Evolutionary conservation across 2,329 filamentous ascomycete species (phyloP).

Genomic region (Neofusicoccum umdonicola): DNA sequence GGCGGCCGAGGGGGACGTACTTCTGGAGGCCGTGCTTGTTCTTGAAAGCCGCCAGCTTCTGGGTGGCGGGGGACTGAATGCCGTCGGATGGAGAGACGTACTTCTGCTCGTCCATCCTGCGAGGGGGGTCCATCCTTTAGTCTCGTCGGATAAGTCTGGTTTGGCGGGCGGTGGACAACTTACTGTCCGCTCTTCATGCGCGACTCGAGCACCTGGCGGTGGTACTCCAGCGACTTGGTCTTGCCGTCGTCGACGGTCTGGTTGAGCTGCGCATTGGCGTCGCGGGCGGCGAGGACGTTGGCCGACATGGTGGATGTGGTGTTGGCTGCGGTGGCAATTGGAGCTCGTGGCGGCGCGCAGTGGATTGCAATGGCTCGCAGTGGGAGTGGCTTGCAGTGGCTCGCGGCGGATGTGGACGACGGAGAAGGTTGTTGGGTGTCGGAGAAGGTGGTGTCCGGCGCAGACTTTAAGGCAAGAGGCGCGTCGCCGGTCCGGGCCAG

Average conservation of each 20-base stretch:
- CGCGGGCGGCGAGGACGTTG: slow-evolving; percentile 63
- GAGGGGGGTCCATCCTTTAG: slow-evolving; percentile 10
- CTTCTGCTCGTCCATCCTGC: slow-evolving; percentile 28
- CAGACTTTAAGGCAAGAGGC: not conserved
- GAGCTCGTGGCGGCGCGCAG: not conserved
- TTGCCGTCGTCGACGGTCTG: slow-evolving; percentile 37
- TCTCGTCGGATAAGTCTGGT: slow-evolving; percentile 8
- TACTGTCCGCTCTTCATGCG: slow-evolving; percentile 69
- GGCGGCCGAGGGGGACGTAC: slow-evolving; percentile 23
- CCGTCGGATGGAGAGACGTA: slow-evolving; percentile 84
- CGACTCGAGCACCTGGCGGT: slow-evolving; percentile 70
- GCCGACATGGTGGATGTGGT: slow-evolving; percentile 48
- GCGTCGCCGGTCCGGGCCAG: not conserved
- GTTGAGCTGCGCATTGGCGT: slow-evolving; percentile 56
- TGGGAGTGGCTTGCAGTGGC: not conserved
- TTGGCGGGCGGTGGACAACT: slow-evolving; percentile 29
- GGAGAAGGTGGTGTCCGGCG: not conserved
- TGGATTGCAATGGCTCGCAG: not conserved
- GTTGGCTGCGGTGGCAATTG: not conserved
- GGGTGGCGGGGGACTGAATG: slow-evolving; percentile 83
- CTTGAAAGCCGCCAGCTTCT: slow-evolving; percentile 77
- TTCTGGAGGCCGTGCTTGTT: slow-evolving; percentile 79
- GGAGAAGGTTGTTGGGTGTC: not conserved
- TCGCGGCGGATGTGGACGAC: not conserved
- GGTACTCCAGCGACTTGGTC: slow-evolving; percentile 63